Conservation (phyloP, 495 filamentous ascomycete genomes). For the Podospora comata region DNA sequence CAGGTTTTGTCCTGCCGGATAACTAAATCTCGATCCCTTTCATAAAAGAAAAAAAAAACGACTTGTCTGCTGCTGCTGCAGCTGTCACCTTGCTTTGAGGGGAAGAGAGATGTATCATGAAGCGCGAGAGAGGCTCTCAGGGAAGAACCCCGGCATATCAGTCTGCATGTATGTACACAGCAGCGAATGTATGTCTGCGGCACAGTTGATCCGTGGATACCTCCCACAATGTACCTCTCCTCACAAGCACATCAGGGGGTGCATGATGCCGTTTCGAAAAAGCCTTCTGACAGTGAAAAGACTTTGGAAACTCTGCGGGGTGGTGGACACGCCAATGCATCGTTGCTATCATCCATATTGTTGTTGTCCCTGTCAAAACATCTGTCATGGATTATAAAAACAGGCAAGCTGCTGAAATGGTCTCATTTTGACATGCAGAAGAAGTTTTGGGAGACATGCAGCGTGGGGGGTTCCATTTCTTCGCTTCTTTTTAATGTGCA, state of each 20-base stretch:
- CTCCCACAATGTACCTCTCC: not conserved
- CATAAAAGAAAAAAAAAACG: not conserved
- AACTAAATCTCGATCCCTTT: not conserved
- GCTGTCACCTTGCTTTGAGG: not conserved
- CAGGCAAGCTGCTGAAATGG: not conserved
- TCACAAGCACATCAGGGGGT: not conserved
- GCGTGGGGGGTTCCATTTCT: slow-evolving; percentile 6
- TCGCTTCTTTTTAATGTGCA: not conserved
- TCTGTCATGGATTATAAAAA: not conserved
- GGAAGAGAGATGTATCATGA: not conserved
- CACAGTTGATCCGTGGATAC: not conserved
- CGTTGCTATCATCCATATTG: not conserved
- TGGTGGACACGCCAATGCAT: not conserved
- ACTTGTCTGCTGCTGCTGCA: not conserved
- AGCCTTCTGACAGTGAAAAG: not conserved
- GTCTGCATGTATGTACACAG: not conserved
- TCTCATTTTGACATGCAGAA: slow-evolving; percentile 10
- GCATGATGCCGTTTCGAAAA: not conserved
- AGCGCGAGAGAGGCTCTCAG: not conserved
- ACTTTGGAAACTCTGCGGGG: not conserved
- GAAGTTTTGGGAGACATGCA: slow-evolving; percentile 5
- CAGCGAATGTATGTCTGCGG: not conserved
- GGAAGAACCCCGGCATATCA: not conserved
- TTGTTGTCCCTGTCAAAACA: not conserved
- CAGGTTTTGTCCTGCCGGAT: not conserved